Base-by-base conservation (phyloP, 306 rosid species). In the Cucumis cinereus region DNA sequence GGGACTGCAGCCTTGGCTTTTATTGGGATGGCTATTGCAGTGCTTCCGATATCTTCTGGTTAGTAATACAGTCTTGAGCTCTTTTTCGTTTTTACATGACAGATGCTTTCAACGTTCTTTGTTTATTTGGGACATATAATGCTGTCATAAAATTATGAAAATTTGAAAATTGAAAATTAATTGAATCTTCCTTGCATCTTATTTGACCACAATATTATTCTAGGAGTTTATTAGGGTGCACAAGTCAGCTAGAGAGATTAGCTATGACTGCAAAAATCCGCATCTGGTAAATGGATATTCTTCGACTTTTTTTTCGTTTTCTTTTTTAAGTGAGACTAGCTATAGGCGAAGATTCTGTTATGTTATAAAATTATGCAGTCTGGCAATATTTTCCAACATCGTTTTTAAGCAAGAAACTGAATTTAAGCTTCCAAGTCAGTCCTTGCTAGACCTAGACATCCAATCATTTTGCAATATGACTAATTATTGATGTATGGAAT, bases 41-140 rank as follows among this genome's bases (percentile, higher is more conserved):
- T 94, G 85, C 98, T 94, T 81, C 98, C 98, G 50, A 84, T 94
- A 79, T 91, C 96, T 75, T 82, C 96, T 73, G 98, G 98, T 94
- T 79, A 87, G 96, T 84, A 73, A 55, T 20, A 71, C 45, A 15
- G 24, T 10, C 50, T 11, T 58, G 24, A 23, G 15, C 9, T 43
- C 14, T 19, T 26, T 62, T 60, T 43, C 20, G 16, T 20, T 41
- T n/a, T 68, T 20, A 36, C 71, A 36, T 4, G 72, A 40, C 19
- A 19, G 8, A 36, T 36, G 16, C n/a, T 64, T 64, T 17, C 49
- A 35, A 64, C 49, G n/a, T 64, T 40, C 1, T 9, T 20, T 67
- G 11, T 67, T 19, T 20, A 67, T 9, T 40, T 66, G 73, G 50
- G 73, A 36, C 73, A 66, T 38, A 10, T 1, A 20, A 38, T 38